A percentile compares a stretch with the other conserved stretches of the same genome.
Conservation (phyloP, 2,329 filamentous ascomycete species). For the Helicocarpus griseus region DNA sequence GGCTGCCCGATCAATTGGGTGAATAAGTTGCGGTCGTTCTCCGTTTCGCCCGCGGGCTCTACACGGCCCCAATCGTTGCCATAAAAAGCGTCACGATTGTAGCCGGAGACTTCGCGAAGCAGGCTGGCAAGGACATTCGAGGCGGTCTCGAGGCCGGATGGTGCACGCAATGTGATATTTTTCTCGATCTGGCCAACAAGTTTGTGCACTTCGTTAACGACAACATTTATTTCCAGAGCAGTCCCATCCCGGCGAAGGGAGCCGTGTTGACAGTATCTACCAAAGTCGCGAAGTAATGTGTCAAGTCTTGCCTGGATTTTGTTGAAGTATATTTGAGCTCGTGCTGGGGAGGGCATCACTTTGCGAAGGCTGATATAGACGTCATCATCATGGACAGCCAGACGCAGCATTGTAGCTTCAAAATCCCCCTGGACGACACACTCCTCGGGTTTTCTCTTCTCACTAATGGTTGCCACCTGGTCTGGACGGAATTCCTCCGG, state of each 20-base stretch:
- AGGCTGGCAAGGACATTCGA: conserved; percentile 29
- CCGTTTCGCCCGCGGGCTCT: conserved; percentile 27
- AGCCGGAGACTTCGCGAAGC: conserved; percentile 27
- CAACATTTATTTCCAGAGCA: conserved; percentile 20
- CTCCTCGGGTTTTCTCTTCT: conserved; percentile 28
- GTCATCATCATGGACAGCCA: conserved; percentile 35
- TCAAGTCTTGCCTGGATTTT: conserved; percentile 30
- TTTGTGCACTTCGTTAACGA: conserved; percentile 23
- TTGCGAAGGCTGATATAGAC: conserved; percentile 33
- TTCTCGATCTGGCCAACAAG: conserved; percentile 22
- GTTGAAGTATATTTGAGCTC: conserved; percentile 36
- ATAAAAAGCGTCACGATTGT: conserved; percentile 32
- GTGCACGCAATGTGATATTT: conserved; percentile 25
- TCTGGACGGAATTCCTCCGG: conserved; percentile 34
- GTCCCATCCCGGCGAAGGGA: conserved; percentile 14
- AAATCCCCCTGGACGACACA: conserved; percentile 38
- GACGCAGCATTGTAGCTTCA: conserved; percentile 35
- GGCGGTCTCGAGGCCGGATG: conserved; percentile 29
- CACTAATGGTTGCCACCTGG: conserved; percentile 26
- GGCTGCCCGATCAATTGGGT: conserved; percentile 30
- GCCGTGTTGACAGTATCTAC: conserved; percentile 29
- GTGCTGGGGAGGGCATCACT: conserved; percentile 32
- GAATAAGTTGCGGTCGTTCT: conserved; percentile 34
- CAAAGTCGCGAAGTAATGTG: conserved; percentile 29
- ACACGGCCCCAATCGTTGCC: conserved; percentile 26